Evolutionary conservation across 1,284 basidiomycete genomes (phyloP), one percentile per base, ranked within the genome.

Genomic region (Veloboletus limbatus): DNA sequence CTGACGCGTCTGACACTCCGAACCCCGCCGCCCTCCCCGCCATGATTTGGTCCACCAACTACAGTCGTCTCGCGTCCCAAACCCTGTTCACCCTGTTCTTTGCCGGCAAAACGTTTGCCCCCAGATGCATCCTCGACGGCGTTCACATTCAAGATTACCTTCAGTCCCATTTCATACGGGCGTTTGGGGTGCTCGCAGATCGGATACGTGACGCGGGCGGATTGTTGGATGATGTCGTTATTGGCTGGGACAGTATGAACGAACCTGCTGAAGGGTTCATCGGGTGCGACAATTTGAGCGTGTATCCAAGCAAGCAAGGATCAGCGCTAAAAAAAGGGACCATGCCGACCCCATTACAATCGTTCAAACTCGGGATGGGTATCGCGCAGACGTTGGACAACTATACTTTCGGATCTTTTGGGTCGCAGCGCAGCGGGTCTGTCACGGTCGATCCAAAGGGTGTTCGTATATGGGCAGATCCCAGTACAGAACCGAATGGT

Each of bases 21-120:
- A 76, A 88, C 52, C 93, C 96, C 0, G 72, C 77, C 7, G 67
- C 77, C 0, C 78, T 93, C 51, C 94, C 96, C 2, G 82, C 86
- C 41, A 99, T 99, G 96, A 82, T 95, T 53, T 98, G 96, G 96
- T 85, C 87, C 13, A 97, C 96, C 18, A 98, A 98, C 65, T 97
- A 98, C 61, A 85, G 88, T 38, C 89, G 90, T 10, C 80, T 97
- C 14, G 82, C 88, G 31, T 84, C 82, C 11, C 92, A 94, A 62
- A 97, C 94, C 4, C 65, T 98, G 44, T 97, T 93, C 72, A 93
- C 94, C 3, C 78, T 99, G 47, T 98, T 97, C 78, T 98, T 93
- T 63, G 94, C 88, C 22, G 96, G 96, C 4, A 79, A 80, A 26
- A 82, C 86, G 42, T 98, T 85, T 65, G 93, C 95, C 0, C 96